phyloP scores from a whole-genome alignment of 164 flowering plant species.

The Kalanchoe fedtschenkoi region DNA sequence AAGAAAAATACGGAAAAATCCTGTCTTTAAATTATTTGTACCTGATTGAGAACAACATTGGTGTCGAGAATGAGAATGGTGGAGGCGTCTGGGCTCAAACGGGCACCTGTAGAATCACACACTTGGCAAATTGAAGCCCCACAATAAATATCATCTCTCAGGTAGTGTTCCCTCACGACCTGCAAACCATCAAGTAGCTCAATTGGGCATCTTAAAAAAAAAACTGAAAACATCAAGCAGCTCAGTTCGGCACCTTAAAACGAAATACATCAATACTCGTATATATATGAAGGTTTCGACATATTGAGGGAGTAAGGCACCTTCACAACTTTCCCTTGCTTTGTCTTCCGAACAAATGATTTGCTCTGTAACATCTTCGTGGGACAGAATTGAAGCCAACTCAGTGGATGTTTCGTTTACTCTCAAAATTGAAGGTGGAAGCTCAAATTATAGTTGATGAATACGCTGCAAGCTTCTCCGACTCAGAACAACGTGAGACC shows the following conservation, averaged over 20 bases:
- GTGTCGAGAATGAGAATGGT: slow-evolving; percentile 69
- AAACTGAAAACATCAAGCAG: too few species aligned
- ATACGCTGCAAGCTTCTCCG: too few species aligned
- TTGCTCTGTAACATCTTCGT: slow-evolving; percentile 58
- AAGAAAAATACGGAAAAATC: background rate
- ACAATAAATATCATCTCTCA: slow-evolving; percentile 82
- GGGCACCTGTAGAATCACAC: slow-evolving; percentile 53
- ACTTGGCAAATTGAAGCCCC: slow-evolving; percentile 55
- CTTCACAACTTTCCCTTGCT: slow-evolving; percentile 56
- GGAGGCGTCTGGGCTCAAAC: slow-evolving; percentile 37
- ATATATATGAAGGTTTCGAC: slow-evolving; percentile 14
- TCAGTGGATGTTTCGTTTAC: background rate
- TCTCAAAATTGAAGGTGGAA: background rate
- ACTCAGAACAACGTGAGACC: too few species aligned
- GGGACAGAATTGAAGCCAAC: background rate
- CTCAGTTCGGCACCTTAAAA: too few species aligned
- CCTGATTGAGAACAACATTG: slow-evolving; percentile 92
- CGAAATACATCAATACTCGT: too few species aligned
- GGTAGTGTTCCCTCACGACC: slow-evolving; percentile 80
- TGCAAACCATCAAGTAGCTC: slow-evolving; percentile 10
- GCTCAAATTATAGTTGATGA: too few species aligned
- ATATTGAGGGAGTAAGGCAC: slow-evolving; percentile 17
- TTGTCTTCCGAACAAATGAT: slow-evolving; percentile 52
- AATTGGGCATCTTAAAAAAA: too few species aligned
- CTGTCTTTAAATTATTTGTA: slow-evolving; percentile 7